Evolutionary conservation across 352 stramenopile genomes (phyloP).

Genomic region (Thalassiosira mediterranea): DNA sequence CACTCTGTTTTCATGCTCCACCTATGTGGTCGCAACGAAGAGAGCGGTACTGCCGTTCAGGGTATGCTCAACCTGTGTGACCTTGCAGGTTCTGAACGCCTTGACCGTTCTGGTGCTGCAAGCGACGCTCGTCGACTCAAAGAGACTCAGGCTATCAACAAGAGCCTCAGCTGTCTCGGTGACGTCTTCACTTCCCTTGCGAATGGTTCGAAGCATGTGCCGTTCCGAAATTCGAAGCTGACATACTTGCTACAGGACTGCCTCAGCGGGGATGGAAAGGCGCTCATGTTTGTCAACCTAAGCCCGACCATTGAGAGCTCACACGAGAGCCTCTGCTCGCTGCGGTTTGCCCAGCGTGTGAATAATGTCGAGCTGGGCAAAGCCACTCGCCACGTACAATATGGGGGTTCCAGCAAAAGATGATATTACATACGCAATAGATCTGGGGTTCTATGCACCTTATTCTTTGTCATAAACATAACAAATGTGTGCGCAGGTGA

Average conservation of each 20-base stretch:
- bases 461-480: too few relatives aligned
- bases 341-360: constrained; percentile 94
- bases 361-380: constrained; percentile 97
- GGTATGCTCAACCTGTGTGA: constrained; percentile 93
- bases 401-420: not conserved
- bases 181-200: constrained; percentile 98
- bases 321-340: constrained; percentile 96
- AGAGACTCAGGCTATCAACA: constrained; percentile 99
- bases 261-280: constrained; percentile 98
- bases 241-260: constrained; percentile 98
- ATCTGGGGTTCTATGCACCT: too few relatives aligned
- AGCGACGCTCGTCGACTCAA: constrained; percentile 92
- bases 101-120: constrained; percentile 89
- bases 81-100: constrained; percentile 93
- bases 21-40: constrained; percentile 89
- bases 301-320: constrained; percentile 93
- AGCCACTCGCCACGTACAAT: constrained; percentile 71
- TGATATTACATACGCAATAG: too few relatives aligned
- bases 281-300: constrained; percentile 99
- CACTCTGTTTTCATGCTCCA: constrained; percentile 98
- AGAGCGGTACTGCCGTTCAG: constrained; percentile 89
- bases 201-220: constrained; percentile 93
- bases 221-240: constrained; percentile 99
- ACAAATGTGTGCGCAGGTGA: too few relatives aligned
- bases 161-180: constrained; percentile 96